Evolutionary conservation across 1,139 yeast genomes (phyloP), one percentile per base, ranked within the genome.

Genomic region (Lodderomyces oxycetoniae): DNA sequence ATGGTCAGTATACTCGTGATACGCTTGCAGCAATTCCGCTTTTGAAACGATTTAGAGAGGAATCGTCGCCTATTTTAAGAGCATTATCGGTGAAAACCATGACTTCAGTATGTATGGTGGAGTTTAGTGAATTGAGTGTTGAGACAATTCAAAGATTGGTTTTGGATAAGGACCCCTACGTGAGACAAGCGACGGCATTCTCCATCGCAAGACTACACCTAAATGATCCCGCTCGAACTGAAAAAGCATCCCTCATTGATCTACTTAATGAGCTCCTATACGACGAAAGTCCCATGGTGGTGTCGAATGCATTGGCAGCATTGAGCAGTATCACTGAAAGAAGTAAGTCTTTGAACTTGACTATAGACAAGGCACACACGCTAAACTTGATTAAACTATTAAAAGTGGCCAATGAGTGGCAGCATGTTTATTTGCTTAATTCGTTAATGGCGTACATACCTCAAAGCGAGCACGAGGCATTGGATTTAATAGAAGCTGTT

Each of bases 381-480:
- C 46, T 70, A 29, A 64, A 67, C 24, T 59, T 85, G 17, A 67
- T 78, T 2, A 57, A 63, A 4, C 59, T 65, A 34, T 55, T 84
- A 28, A 57, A 67, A 2, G 7, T 6, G 9, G 69, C 82, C 35
- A 79, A 82, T 43, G 96, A 88, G 53, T 88, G 96, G 95, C 74
- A 79, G 34, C 95, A 82, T 50, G 68, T 77, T 0, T 74, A 80
- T 37, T 67, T 87, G n/a, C 61, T 89, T 37, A 77, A 78, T 37
- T 73, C 91, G 0, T 55, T 89, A 31, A 68, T 79, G 70, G 65
- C 76, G 13, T 86, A 72, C 54, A 81, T 82, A 1, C 96, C 97
- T 1, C 77, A 79, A 42, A 64, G 73, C 0, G 64, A 75, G 13
- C 67, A 66, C 2, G 93, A 82, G 31, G 89, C 95, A 0, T 61